A percentile compares a stretch with the other conserved stretches of the same genome.
Evolutionary conservation across 2,329 filamentous ascomycete species (phyloP).

Genomic region (Alternaria longipes): DNA sequence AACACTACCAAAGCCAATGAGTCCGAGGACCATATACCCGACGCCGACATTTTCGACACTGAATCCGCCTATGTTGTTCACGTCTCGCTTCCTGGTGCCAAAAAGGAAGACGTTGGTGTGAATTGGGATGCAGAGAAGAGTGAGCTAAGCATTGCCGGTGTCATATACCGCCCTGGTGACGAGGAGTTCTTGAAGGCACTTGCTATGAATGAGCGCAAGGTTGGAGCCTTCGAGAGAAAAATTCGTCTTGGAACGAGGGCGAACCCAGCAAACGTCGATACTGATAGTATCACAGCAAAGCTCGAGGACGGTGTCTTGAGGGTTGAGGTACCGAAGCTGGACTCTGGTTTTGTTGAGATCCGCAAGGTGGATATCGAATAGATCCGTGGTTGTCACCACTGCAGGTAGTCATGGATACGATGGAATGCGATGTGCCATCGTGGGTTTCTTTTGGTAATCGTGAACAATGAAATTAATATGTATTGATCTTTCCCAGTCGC

Average conservation of each 20-base stretch:
- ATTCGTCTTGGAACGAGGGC: slow-evolving; percentile 67
- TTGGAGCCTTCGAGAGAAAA: slow-evolving; percentile 78
- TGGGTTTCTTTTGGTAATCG: neutral
- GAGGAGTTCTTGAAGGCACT: slow-evolving; percentile 74
- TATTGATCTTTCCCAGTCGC: neutral
- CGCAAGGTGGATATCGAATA: slow-evolving; percentile 63
- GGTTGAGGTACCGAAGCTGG: slow-evolving; percentile 77
- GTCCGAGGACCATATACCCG: slow-evolving; percentile 64
- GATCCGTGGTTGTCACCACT: neutral
- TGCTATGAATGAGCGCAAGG: slow-evolving; percentile 70
- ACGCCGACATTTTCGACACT: slow-evolving; percentile 80
- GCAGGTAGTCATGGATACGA: neutral
- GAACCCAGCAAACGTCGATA: slow-evolving; percentile 70
- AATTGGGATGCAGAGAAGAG: slow-evolving; percentile 77
- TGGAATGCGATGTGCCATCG: neutral
- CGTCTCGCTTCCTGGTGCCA: slow-evolving; percentile 76
- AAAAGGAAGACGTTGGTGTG: slow-evolving; percentile 79
- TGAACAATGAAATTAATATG: neutral
- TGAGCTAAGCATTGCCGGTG: slow-evolving; percentile 73
- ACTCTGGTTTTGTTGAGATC: slow-evolving; percentile 67
- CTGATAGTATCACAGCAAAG: slow-evolving; percentile 73
- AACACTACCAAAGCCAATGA: slow-evolving; percentile 23
- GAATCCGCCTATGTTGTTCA: slow-evolving; percentile 71
- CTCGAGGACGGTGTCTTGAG: slow-evolving; percentile 80
- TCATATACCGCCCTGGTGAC: slow-evolving; percentile 75